Evolutionary conservation across 2,329 filamentous ascomycete genomes (phyloP), one percentile per base, ranked within the genome.

Genomic region (Magnaporthiopsis incrustans): DNA sequence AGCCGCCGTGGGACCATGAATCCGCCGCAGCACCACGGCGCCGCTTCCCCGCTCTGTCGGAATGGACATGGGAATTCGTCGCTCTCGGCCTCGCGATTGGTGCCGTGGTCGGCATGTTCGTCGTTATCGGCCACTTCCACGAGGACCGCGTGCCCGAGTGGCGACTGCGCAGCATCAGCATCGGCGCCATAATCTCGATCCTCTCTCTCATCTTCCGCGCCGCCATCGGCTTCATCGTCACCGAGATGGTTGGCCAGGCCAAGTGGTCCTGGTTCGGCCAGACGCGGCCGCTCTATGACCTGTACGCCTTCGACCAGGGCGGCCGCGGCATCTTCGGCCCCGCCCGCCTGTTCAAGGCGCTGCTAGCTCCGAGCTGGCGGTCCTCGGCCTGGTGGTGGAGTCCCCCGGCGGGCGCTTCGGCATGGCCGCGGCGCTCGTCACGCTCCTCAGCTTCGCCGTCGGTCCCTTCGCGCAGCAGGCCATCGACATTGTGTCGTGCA

Each of bases 401-500:
- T 15, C 44, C 59, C 2, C 25, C 59, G 25, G 59, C 59, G 12
- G 59, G 59, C 10, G 11, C 59, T 44, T 61, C n/a, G 59, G 35
- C 3, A 30, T 50, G 35, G 44, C 25, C 35, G 33, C 14, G 12
- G 59, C 59, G 15, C 38, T 61, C 8, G 33, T 61, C n/a, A 50
- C 59, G 8, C 44, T 61, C 11, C 4, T n/a, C 22, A 18, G 35
- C 35, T 61, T 50, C 11, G 59, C 35, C 15, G 59, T 27, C 10
- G 59, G 59, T 7, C 59, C 59, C 3, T 61, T 61, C 33, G 59
- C 59, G n/a, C 59, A 61, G 59, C 59, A 61, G 59, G 35, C 59
- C 35, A 15, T 61, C 25, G 11, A 25, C 10, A 53, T 12, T 10
- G 59, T 50, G 12, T 10, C 25, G 5, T 61, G 59, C 59, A 27